These are phyloP conservation scores for Juncus effusus DNA, from an alignment of 176 grass and related monocot species.

Conservation along the genomic window DNA sequence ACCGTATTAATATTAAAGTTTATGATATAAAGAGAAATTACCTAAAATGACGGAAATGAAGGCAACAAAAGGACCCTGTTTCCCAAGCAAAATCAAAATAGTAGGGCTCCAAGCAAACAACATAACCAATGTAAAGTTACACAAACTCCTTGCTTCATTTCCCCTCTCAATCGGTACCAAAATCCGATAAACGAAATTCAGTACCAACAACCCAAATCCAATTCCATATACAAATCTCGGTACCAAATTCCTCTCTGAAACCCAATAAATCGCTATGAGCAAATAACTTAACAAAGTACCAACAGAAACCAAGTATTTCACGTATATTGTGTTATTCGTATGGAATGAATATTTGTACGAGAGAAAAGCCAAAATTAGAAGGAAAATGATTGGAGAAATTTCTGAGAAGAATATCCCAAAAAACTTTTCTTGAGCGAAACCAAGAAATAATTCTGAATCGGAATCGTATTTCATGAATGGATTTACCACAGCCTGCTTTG, in stretches of 20 bases:
- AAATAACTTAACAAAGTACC: conserved; percentile 61
- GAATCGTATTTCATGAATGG: conserved; percentile 47
- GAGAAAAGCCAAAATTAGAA: conserved; percentile 47
- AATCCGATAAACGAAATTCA: conserved; percentile 45
- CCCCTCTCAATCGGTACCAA: conserved; percentile 28
- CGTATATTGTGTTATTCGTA: conserved; percentile 32
- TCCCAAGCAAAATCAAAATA: conserved; percentile 82
- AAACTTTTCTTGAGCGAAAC: conserved; percentile 30
- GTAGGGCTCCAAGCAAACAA: conserved; percentile 82
- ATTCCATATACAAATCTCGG: conserved; percentile 61
- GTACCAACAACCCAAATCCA: conserved; percentile 55
- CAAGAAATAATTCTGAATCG: conserved; percentile 30
- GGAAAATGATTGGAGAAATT: conserved; percentile 48
- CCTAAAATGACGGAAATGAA: conserved; percentile 63
- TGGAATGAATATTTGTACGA: conserved; percentile 39
- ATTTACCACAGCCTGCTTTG: conserved; percentile 59
- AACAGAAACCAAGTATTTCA: conserved; percentile 46
- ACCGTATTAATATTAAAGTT: neutral
- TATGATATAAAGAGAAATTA: conserved; percentile 15
- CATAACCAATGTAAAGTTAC: conserved; percentile 45
- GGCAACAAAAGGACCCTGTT: conserved; percentile 70
- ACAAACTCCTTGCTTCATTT: conserved; percentile 42
- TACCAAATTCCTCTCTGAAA: conserved; percentile 64
- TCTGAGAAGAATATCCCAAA: conserved; percentile 44
- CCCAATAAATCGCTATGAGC: conserved; percentile 64